Evolutionary conservation across 78 protist species (phyloP), one percentile per base, ranked within the genome.

Genomic region (Tieghemostelium lacteum): DNA sequence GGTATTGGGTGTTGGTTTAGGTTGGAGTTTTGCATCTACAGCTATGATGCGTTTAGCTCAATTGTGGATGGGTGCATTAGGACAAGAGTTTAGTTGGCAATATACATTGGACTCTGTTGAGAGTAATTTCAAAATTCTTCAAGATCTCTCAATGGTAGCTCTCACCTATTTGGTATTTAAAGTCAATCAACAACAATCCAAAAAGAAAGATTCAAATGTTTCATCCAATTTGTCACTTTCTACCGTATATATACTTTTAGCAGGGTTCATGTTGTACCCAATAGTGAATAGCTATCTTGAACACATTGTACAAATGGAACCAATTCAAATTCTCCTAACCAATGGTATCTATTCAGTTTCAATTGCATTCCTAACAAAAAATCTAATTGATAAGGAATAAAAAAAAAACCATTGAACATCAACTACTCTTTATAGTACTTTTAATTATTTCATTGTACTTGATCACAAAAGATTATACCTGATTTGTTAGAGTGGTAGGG

Each of bases 21-120:
- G 87, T 6, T 76, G 87, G 87, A 37, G 37, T 20, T 36, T 76
- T 19, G 71, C 74, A 34, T 34, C 31, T 50, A 65, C 60, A n/a
- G 2, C 64, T 31, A 20, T 36, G 22, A 49, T 62, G 24, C 60
- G 72, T 34, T 29, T 76, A 31, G 29, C 29, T 34, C 66, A 58
- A 24, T n/a, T 76, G 1, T 34, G 69, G 57, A 20, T 60, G 12
- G 73, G 73, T 50, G 55, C 87, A 12, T 36, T 61, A 24, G 57
- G 62, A 33, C 14, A 63, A 16, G 62, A 64, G 28, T 76, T 76
- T 64, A 65, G 64, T 31, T 39, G 33, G 22, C 24, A 22, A 2
- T 57, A 76, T 36, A 22, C 37, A 36, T 16, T 76, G 40, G 65
- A 55, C 22, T 39, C 87, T 14, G n/a, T 76, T n/a, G 50, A 76